Base-by-base conservation (phyloP, 2,329 filamentous ascomycete genomes). In the Ophiosphaerella korrae region DNA sequence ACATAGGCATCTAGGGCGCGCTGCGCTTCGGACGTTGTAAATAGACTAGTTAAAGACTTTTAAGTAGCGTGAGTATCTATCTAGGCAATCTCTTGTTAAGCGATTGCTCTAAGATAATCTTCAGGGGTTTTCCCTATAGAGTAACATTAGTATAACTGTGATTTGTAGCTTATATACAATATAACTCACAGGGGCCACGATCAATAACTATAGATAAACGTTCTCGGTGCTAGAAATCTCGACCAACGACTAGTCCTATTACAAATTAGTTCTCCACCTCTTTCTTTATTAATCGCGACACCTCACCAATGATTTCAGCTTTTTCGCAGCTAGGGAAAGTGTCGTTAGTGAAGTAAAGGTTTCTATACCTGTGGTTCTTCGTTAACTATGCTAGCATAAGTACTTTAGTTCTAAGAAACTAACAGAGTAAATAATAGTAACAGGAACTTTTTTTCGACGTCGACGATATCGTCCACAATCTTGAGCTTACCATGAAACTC, bases 171-270 rank as follows among this genome's bases (percentile, higher is more conserved):
- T 29, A 11, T 29, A 29, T 29, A 11, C 26, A 6, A 29, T 29
- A 29, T 29, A 40, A 43, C 71, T 49, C 60, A 77, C 74, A 78
- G 40, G 74, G 75, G n/a, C 76, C 75, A 38, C 73, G 66, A 56
- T 76, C 70, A 46, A 74, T 65, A 26, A 55, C 32, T 64, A 75
- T 73, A 7, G 35, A 50, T 36, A 65, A 61, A 37, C 72, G 66
- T 55, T 74, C 63, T 47, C 64, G 64, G 6, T 61, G 62, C 75
- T 70, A 77, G 54, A 74, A 74, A 13, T 52, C 56, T 44, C 55
- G 63, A 16, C 69, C 62, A 13, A 67, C 67, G 29, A 72, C 66
- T 50, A 75, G 74, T 2, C 74, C 73, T 49, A 77, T 74, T 24
- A 53, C 62, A 46, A 75, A 77, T 36, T 58, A 67, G 33, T 62